These are phyloP conservation scores for Eragrostis curvula DNA, from an alignment of 176 grass and related monocot genomes.

Conservation along the genomic window DNA sequence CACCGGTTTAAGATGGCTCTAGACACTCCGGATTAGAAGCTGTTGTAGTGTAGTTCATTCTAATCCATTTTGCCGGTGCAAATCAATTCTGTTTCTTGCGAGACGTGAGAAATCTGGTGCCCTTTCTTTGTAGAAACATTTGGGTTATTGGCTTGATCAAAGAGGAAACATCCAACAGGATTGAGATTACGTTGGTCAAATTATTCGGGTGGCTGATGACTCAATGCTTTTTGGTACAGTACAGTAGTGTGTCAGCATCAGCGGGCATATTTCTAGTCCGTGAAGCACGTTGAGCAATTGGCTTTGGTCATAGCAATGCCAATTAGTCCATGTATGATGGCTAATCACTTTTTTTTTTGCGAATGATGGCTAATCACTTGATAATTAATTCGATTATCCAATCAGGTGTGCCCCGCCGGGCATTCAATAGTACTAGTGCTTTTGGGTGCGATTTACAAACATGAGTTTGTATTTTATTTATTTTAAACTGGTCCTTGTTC, in stretches of 20 bases:
- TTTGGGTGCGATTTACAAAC: background rate
- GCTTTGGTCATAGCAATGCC: background rate
- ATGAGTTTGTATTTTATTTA: too few species aligned
- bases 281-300: slow-evolving; percentile 20
- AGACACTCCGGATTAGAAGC: too few species aligned
- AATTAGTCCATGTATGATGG: background rate
- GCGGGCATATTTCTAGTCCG: background rate
- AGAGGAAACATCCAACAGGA: background rate
- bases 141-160: too few species aligned
- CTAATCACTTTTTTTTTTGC: too few species aligned
- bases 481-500: background rate
- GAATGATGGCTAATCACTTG: background rate
- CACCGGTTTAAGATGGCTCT: background rate
- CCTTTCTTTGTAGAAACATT: too few species aligned
- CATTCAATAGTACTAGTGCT: background rate
- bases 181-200: background rate
- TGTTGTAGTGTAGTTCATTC: background rate
- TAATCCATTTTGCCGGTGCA: too few species aligned
- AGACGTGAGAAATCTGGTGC: too few species aligned
- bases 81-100: too few species aligned
- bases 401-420: background rate
- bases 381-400: background rate
- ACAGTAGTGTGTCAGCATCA: background rate
- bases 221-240: background rate
- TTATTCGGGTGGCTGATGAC: background rate